These are phyloP conservation scores for Sarcodon sp. DNA, from an alignment of 768 basidiomycete genomes.

Conservation along the genomic window DNA sequence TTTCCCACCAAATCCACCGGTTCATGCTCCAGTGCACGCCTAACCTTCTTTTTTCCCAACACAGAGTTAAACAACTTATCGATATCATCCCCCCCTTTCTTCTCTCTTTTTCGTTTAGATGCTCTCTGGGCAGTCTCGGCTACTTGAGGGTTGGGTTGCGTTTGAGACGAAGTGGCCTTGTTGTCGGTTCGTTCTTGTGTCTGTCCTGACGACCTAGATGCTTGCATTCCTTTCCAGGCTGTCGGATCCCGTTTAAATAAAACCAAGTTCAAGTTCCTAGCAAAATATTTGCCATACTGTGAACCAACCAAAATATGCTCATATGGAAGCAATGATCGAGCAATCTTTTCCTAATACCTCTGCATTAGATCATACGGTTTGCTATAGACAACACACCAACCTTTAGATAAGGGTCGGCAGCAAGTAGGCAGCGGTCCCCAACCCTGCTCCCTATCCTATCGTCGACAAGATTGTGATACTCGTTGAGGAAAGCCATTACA, in stretches of 20 bases:
- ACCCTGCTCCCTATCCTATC: conserved; percentile 87
- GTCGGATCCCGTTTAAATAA: conserved; percentile 68
- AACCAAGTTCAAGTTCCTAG: conserved; percentile 63
- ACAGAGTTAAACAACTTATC: conserved; percentile 54
- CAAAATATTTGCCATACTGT: conserved; percentile 82
- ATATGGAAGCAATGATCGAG: conserved; percentile 59
- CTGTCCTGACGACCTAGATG: conserved; percentile 12
- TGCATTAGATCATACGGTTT: background rate
- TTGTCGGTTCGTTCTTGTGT: background rate
- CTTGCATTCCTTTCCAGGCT: conserved; percentile 71
- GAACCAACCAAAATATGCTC: conserved; percentile 64
- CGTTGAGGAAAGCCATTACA: conserved; percentile 62
- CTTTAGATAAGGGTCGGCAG: conserved; percentile 87
- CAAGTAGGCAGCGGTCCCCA: conserved; percentile 83
- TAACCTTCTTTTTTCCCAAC: conserved; percentile 48
- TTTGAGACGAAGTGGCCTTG: background rate
- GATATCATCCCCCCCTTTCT: conserved; percentile 48
- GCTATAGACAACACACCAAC: conserved; percentile 24
- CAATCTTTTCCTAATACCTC: conserved; percentile 73
- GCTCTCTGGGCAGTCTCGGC: background rate
- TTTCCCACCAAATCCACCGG: conserved; percentile 6
- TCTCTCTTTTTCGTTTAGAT: conserved; percentile 35
- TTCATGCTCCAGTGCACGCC: conserved; percentile 26
- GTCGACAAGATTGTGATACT: conserved; percentile 72
- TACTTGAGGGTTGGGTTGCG: background rate